Evolutionary conservation across 139 green algal genomes (phyloP).

Genomic region (Chlamydomonas incerta): DNA sequence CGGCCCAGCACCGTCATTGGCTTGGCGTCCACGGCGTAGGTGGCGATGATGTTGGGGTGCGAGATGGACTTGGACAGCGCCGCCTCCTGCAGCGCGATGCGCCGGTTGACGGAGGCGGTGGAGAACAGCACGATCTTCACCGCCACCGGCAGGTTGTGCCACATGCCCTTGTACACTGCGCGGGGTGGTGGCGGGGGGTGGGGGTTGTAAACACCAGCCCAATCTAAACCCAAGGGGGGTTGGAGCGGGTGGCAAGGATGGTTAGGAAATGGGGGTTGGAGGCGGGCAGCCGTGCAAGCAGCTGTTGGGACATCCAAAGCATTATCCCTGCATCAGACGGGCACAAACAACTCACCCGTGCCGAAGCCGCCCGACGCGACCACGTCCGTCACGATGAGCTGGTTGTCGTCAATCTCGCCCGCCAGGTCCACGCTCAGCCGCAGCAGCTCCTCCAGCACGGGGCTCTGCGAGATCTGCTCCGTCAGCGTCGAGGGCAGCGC

Average conservation of each 20-base stretch:
- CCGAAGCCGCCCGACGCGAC: slow-evolving; percentile 37
- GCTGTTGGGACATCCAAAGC: no score
- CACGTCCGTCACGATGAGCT: slow-evolving; percentile 41
- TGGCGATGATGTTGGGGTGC: slow-evolving; percentile 39
- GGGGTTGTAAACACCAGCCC: no score
- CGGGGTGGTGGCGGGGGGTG: no score
- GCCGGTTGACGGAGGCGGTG: slow-evolving; percentile 30
- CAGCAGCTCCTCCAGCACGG: slow-evolving; percentile 43
- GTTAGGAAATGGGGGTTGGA: no score
- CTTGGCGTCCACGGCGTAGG: slow-evolving; percentile 42
- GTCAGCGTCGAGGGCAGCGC: background rate
- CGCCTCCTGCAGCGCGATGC: slow-evolving; percentile 40
- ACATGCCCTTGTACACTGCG: slow-evolving; percentile 34
- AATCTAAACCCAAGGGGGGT: no score
- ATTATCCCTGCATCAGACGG: no score
- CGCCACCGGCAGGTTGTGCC: slow-evolving; percentile 44
- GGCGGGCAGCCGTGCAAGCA: no score
- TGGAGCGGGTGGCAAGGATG: no score
- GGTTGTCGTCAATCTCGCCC: slow-evolving; percentile 39
- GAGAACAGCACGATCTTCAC: slow-evolving; percentile 49
- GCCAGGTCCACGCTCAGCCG: slow-evolving; percentile 34
- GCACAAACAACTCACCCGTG: background rate
- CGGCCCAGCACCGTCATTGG: slow-evolving; percentile 28
- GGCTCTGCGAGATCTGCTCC: slow-evolving; percentile 17
- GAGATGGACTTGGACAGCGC: slow-evolving; percentile 43